These are phyloP conservation scores for Cryptosporidium muris DNA, from an alignment of 169 alveolate genomes.

Conservation along the genomic window DNA sequence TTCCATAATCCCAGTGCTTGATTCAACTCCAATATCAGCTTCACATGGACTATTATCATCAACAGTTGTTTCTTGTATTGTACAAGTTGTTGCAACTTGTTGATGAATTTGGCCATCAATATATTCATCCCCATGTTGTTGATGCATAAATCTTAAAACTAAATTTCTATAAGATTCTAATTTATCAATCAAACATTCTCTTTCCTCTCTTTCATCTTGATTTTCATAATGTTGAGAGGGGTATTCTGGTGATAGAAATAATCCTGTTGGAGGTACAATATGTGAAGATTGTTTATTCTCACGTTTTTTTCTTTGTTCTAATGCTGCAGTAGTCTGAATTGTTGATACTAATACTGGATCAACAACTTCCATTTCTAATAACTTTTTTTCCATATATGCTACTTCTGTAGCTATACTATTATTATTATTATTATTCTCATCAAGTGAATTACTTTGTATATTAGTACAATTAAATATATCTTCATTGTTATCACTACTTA, in stretches of 20 bases:
- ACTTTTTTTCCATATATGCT: slow-evolving; percentile 13
- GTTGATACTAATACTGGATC: slow-evolving; percentile 63
- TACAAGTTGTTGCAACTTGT: background rate
- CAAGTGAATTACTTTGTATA: background rate
- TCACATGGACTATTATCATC: background rate
- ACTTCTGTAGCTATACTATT: background rate
- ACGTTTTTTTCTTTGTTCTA: slow-evolving; percentile 58
- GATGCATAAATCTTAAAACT: slow-evolving; percentile 61
- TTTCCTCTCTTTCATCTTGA: slow-evolving; percentile 49
- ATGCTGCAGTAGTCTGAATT: slow-evolving; percentile 68
- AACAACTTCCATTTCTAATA: slow-evolving; percentile 56
- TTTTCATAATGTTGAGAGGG: slow-evolving; percentile 5
- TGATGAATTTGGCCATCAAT: background rate
- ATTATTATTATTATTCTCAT: background rate
- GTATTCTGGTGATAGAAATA: slow-evolving; percentile 23
- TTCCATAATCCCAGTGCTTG: background rate
- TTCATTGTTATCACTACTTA: slow-evolving; percentile 2
- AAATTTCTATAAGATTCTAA: slow-evolving; percentile 48
- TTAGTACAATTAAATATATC: background rate
- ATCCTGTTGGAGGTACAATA: slow-evolving; percentile 48
- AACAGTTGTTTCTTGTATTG: background rate
- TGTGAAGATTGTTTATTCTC: slow-evolving; percentile 35
- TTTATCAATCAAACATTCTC: slow-evolving; percentile 22
- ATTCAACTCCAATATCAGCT: background rate
- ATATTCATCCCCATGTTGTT: slow-evolving; percentile 46